phyloP scores from a whole-genome alignment of 139 green algal species.

The Astrephomene gubernaculifera region DNA sequence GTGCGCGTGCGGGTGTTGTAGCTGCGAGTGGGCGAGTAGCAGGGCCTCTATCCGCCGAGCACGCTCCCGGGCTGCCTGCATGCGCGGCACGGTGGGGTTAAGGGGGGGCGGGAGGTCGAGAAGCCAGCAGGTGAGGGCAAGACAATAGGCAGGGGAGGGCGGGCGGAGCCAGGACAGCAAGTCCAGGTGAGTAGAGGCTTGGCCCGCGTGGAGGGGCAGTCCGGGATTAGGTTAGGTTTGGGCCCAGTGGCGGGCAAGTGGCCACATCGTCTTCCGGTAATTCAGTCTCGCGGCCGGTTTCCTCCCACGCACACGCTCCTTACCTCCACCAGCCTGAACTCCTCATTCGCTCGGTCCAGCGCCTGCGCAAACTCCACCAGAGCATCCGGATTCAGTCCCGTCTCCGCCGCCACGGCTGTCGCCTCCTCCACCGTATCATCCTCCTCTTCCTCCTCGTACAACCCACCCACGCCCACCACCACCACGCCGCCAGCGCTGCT shows the following conservation, averaged over 20 bases:
- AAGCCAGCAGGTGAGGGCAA: background rate
- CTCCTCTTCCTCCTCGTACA: too few relatives aligned
- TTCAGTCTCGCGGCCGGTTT: too few relatives aligned
- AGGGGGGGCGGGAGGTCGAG: background rate
- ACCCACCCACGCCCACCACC: background rate
- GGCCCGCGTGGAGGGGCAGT: too few relatives aligned
- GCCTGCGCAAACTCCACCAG: constrained; percentile 11
- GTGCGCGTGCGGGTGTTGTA: background rate
- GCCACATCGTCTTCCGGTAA: too few relatives aligned
- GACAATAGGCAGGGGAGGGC: background rate
- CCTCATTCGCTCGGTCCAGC: constrained; percentile 8
- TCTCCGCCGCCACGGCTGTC: background rate
- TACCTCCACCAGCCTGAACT: constrained; percentile 40
- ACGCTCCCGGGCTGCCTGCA: constrained; percentile 13
- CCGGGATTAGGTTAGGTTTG: too few relatives aligned
- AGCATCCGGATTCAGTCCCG: background rate
- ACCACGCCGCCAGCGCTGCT: background rate
- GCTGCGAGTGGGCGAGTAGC: background rate
- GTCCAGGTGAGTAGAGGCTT: too few relatives aligned
- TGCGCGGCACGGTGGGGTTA: background rate
- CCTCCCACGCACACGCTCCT: too few relatives aligned
- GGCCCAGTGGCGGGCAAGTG: too few relatives aligned
- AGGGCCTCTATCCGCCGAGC: constrained; percentile 10
- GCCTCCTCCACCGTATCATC: background rate
- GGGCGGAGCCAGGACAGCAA: too few relatives aligned